These are phyloP conservation scores for Eucalyptus pumila DNA, from an alignment of 345 rosid genomes.

Conservation along the genomic window DNA sequence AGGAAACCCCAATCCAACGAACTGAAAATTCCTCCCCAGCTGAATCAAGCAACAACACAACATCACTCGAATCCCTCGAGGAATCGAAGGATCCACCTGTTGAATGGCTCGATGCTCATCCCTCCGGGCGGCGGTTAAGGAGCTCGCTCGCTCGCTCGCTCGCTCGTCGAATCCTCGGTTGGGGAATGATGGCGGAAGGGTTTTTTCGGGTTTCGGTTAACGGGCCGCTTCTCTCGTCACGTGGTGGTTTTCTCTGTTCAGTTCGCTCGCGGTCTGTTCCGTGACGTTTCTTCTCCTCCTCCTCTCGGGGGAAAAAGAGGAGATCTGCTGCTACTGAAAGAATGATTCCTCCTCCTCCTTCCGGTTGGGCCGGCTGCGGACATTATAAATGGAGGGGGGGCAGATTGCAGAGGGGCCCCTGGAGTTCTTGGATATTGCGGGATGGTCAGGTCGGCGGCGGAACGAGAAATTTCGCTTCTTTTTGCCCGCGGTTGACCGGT, in stretches of 20 bases:
- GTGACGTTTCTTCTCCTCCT: not conserved
- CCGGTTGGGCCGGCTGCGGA: not conserved
- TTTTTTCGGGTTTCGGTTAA: not conserved
- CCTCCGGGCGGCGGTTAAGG: not conserved
- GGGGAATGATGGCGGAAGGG: not conserved
- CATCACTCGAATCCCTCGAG: not conserved
- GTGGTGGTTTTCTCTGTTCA: not conserved
- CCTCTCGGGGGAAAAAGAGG: not conserved
- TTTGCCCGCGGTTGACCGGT: too few species aligned
- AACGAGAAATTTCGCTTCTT: not conserved
- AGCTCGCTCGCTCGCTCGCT: not conserved
- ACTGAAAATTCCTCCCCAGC: not conserved
- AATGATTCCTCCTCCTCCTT: not conserved
- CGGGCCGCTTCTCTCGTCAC: not conserved
- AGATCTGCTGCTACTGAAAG: not conserved
- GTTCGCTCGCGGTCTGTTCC: not conserved
- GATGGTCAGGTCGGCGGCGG: not conserved
- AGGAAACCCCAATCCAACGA: not conserved
- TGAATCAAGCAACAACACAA: too few species aligned
- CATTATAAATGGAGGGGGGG: not conserved
- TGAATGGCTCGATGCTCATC: conserved; percentile 41
- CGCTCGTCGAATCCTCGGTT: not conserved
- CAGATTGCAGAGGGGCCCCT: not conserved
- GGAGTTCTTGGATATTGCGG: not conserved
- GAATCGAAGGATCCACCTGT: conserved; percentile 5